Base-by-base conservation (phyloP, 1,284 basidiomycete genomes). In the Athelia sp. region DNA sequence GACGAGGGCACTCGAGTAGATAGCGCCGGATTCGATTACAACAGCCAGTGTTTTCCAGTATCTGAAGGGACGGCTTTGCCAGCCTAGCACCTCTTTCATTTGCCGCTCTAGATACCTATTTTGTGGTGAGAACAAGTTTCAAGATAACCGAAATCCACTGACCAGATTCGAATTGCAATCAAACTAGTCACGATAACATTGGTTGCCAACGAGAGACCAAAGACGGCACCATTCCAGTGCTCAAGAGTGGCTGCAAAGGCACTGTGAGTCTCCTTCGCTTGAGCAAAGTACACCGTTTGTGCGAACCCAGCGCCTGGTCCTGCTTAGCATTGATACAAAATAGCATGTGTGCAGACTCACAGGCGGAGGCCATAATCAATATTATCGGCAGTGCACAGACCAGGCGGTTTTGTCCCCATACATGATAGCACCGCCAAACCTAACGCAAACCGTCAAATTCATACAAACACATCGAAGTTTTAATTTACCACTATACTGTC, bases 391-490 rank as follows among this genome's bases (percentile, higher is more conserved):
- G 31, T 6, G 64, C 53, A 34, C 64, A 68, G 49, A 68, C 61
- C 46, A 57, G 54, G 64, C 64, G 67, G 48, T 61, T 59, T 32
- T 59, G 54, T 14, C 63, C 62, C 68, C 68, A 70, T 10, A 70
- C 67, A 32, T 67, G 64, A 43, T 56, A 70, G 51, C 68, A 70
- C 46, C 68, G 57, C 67, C 67, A 70, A 6, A 69, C 66, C 66
- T 67, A 49, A 3, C 9, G 18, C 14, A 29, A 18, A n/a, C 13
- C 14, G 22, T 15, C 24, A n/a, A 8, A 19, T 40, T 15, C 9
- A 9, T 40, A n/a, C 36, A 19, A 4, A 15, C 14, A n/a, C 13
- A 21, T 34, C 21, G 9, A 18, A 24, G 29, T 4, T n/a, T 18
- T 19, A 23, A 59, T 65, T 24, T 50, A 67, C 67, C 38, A 68